Conservation (phyloP, 2,329 filamentous ascomycete genomes). For the Penicillium freii region DNA sequence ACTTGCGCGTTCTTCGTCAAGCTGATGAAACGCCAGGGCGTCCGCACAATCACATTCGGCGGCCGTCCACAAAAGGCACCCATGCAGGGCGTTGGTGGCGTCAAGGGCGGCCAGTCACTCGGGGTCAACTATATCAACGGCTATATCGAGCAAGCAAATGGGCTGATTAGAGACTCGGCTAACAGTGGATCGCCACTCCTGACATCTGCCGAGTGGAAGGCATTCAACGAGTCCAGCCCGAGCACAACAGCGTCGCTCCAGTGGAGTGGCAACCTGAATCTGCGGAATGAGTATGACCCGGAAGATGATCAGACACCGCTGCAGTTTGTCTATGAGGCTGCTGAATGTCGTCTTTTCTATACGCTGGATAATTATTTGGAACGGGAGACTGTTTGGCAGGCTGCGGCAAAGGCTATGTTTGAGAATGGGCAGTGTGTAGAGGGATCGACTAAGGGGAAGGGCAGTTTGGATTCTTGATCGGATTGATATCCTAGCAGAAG, state of each 20-base stretch:
- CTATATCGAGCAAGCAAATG: slow-evolving; percentile 20
- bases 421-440: slow-evolving; percentile 20
- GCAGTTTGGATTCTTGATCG: slow-evolving; percentile 20
- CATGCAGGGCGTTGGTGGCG: slow-evolving; percentile 66
- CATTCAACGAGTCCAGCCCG: slow-evolving; percentile 19
- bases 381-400: slow-evolving; percentile 54
- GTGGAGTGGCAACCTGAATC: slow-evolving; percentile 42
- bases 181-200: slow-evolving; percentile 18
- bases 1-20: slow-evolving; percentile 60
- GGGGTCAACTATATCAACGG: slow-evolving; percentile 28
- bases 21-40: slow-evolving; percentile 53
- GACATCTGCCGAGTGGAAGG: slow-evolving; percentile 19
- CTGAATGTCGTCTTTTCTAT: slow-evolving; percentile 62
- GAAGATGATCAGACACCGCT: slow-evolving; percentile 48
- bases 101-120: slow-evolving; percentile 52
- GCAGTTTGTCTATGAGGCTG: slow-evolving; percentile 61
- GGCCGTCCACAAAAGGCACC: slow-evolving; percentile 55
- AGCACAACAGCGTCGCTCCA: slow-evolving; percentile 12
- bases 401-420: slow-evolving; percentile 33
- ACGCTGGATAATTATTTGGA: slow-evolving; percentile 54
- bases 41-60: slow-evolving; percentile 59
- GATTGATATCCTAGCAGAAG: neutral
- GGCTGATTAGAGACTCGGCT: slow-evolving; percentile 14
- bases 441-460: slow-evolving; percentile 24
- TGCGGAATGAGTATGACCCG: slow-evolving; percentile 47